Evolutionary conservation across 148 eudicot species (phyloP).

Genomic region (Chenopodium berlandieri): DNA sequence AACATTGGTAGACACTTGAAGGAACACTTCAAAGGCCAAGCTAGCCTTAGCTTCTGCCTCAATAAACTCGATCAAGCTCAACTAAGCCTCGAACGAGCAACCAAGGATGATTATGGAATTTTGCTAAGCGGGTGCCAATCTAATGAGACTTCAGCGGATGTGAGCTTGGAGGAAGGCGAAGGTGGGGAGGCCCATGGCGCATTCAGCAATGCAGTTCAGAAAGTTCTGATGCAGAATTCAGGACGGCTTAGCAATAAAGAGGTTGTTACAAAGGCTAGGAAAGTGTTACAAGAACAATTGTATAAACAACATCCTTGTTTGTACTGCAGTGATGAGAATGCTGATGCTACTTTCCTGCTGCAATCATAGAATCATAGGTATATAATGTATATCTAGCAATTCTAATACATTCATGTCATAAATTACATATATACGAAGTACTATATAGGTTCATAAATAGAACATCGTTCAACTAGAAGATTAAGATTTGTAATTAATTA

Average conservation of each 20-base stretch:
- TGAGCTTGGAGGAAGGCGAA: conserved; percentile 26
- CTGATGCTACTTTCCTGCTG: conserved; percentile 44
- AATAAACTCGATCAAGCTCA: neutral
- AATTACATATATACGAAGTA: too few relatives aligned
- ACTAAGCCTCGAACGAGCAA: neutral
- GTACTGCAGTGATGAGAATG: conserved; percentile 62
- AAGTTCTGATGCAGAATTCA: conserved; percentile 37
- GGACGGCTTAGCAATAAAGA: conserved; percentile 41
- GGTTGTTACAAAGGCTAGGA: conserved; percentile 46
- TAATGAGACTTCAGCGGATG: conserved; percentile 55
- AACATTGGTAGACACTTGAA: conserved; percentile 43
- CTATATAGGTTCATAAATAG: too few relatives aligned
- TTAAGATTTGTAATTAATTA: too few relatives aligned
- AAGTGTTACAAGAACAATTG: conserved; percentile 29
- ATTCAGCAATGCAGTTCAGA: conserved; percentile 50
- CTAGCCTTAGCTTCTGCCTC: conserved; percentile 42
- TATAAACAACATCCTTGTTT: conserved; percentile 56
- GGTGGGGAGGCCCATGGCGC: conserved; percentile 49
- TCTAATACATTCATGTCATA: too few relatives aligned
- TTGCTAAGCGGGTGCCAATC: conserved; percentile 65
- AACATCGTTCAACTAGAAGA: too few relatives aligned
- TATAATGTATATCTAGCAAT: neutral
- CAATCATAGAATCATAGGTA: conserved; percentile 17
- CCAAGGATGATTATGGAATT: conserved; percentile 46
- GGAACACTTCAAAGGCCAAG: conserved; percentile 39